Percentiles rank a stretch among this genome's conserved stretches.
phyloP scores from a whole-genome alignment of 1,139 yeast genomes.

The Protomyces gravidus region DNA sequence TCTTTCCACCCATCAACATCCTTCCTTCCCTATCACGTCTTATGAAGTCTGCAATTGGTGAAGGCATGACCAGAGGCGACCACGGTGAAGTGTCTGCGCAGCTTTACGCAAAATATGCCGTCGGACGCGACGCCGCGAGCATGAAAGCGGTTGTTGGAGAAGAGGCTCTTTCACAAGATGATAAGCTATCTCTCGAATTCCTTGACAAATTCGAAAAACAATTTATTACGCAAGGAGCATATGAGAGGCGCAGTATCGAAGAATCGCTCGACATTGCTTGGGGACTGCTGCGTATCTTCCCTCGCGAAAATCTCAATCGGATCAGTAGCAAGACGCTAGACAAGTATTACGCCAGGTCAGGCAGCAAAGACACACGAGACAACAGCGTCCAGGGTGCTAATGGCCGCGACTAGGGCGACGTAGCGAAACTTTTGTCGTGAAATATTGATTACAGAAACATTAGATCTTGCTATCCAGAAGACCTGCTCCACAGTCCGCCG shows the following conservation, averaged over 20 bases:
- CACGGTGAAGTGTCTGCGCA: constrained; percentile 99
- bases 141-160: constrained; percentile 99
- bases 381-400: constrained; percentile 19
- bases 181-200: constrained; percentile 91
- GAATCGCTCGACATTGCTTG: constrained; percentile 97
- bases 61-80: constrained; percentile 99
- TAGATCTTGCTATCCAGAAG: background rate
- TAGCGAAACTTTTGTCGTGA: too few species aligned
- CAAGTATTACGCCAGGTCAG: constrained; percentile 60
- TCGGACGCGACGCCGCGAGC: constrained; percentile 99
- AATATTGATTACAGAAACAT: background rate
- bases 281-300: constrained; percentile 95
- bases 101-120: constrained; percentile 96
- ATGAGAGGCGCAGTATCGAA: constrained; percentile 45
- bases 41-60: constrained; percentile 99
- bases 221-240: constrained; percentile 70
- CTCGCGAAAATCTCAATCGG: constrained; percentile 97
- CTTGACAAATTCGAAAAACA: constrained; percentile 96
- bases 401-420: constrained; percentile 11
- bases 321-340: constrained; percentile 93
- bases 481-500: background rate
- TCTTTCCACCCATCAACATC: constrained; percentile 97
- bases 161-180: constrained; percentile 96
- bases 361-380: constrained; percentile 24
- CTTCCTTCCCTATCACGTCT: constrained; percentile 95